Conservation (phyloP, 2,329 filamentous ascomycete species). For the Xylaria sp. region DNA sequence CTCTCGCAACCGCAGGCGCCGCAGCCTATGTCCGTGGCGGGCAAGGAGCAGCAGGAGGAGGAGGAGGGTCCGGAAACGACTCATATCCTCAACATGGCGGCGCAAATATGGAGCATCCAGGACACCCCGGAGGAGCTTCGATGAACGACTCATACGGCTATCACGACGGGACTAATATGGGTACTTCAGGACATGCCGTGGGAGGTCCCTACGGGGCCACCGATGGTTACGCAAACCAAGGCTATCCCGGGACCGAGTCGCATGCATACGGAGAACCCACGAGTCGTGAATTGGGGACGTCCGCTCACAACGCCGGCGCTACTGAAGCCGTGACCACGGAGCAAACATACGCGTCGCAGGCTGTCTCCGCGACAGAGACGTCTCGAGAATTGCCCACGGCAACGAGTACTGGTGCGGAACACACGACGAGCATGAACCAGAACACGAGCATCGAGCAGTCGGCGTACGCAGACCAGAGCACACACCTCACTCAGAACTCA, state of each 20-base stretch:
- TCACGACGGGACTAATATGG: slow-evolving; percentile 6
- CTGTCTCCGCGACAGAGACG: neutral
- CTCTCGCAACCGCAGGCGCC: neutral
- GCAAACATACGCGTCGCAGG: slow-evolving; percentile 18
- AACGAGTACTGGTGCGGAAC: neutral
- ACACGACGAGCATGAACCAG: slow-evolving; percentile 21
- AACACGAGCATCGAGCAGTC: slow-evolving; percentile 8
- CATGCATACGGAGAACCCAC: slow-evolving; percentile 17
- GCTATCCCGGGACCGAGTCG: slow-evolving; percentile 4
- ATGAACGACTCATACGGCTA: slow-evolving; percentile 6
- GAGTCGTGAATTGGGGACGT: slow-evolving; percentile 14
- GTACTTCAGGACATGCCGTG: slow-evolving; percentile 15
- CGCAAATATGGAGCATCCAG: neutral
- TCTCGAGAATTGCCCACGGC: neutral
- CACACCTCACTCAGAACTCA: slow-evolving; percentile 16
- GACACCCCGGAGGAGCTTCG: neutral
- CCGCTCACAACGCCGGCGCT: neutral
- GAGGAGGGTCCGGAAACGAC: slow-evolving; percentile 16
- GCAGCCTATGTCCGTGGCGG: slow-evolving; percentile 11
- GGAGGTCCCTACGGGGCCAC: neutral
- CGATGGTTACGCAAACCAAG: slow-evolving; percentile 15
- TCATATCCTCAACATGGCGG: slow-evolving; percentile 25
- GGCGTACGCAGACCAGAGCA: slow-evolving; percentile 9
- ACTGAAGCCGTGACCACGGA: neutral
- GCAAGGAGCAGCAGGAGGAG: slow-evolving; percentile 12